These are phyloP conservation scores for Paracamarosporium sp. DNA, from an alignment of 2,329 filamentous ascomycete genomes.

Conservation along the genomic window DNA sequence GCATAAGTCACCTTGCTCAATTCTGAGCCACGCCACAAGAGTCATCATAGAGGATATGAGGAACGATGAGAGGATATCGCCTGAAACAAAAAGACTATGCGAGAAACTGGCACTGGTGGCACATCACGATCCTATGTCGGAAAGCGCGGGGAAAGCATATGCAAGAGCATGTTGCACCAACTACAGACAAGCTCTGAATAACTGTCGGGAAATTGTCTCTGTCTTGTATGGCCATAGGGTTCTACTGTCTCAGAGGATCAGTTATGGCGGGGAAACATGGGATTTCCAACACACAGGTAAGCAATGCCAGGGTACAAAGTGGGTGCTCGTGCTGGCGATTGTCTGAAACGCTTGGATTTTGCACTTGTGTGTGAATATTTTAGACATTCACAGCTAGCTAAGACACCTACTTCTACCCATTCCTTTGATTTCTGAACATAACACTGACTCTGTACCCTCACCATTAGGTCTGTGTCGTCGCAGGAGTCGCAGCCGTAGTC, in stretches of 20 bases:
- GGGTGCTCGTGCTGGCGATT: too few species aligned
- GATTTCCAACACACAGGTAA: neutral
- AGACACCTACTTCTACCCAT: too few species aligned
- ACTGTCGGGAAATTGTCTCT: neutral
- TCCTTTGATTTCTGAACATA: too few species aligned
- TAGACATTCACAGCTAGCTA: too few species aligned
- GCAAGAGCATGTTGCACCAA: neutral
- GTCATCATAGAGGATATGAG: neutral
- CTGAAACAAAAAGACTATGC: neutral
- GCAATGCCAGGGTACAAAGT: too few species aligned
- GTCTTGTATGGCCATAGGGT: neutral
- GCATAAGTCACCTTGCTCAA: neutral
- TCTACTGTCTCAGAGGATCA: neutral
- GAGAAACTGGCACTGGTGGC: neutral
- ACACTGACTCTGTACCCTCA: too few species aligned
- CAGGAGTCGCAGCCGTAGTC: too few species aligned
- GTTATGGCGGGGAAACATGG: neutral
- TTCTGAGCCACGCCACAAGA: neutral
- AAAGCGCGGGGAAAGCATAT: neutral
- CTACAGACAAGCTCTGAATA: neutral
- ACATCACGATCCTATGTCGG: neutral
- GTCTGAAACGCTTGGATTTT: too few species aligned
- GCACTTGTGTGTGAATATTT: too few species aligned
- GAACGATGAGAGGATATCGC: neutral
- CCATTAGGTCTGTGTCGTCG: too few species aligned